Percentiles rank a stretch among this genome's conserved stretches.
Evolutionary conservation across 1,284 basidiomycete genomes (phyloP).

Genomic region (Pseudozyma thailandica): DNA sequence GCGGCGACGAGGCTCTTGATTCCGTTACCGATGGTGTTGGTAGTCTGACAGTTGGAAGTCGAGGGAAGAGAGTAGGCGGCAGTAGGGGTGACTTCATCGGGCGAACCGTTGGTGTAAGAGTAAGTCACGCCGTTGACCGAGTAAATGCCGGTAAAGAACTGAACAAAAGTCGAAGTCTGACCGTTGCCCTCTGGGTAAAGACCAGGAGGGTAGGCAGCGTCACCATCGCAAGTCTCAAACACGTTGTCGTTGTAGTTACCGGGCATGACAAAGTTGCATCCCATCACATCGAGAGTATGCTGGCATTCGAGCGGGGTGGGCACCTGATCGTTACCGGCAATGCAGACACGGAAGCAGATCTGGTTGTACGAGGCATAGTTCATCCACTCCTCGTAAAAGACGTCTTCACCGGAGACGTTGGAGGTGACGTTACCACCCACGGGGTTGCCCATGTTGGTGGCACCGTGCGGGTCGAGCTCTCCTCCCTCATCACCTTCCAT

Average conservation of each 20-base stretch:
- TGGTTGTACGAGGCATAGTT: conserved; percentile 65
- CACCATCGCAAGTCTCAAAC: conserved; percentile 67
- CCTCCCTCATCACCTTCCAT: conserved; percentile 60
- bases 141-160: conserved; percentile 61
- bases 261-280: conserved; percentile 69
- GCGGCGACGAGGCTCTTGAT: conserved; percentile 52
- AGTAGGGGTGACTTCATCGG: conserved; percentile 56
- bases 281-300: conserved; percentile 66
- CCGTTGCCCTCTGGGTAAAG: conserved; percentile 58
- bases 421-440: conserved; percentile 72
- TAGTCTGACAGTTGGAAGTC: conserved; percentile 57
- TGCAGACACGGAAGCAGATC: conserved; percentile 67
- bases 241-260: conserved; percentile 60
- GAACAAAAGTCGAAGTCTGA: conserved; percentile 62
- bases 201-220: conserved; percentile 67
- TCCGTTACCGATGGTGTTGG: conserved; percentile 57
- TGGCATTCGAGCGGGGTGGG: conserved; percentile 62
- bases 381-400: conserved; percentile 72
- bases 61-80: conserved; percentile 64
- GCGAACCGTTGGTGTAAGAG: conserved; percentile 63
- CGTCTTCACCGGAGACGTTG: conserved; percentile 71
- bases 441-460: conserved; percentile 70
- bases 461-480: conserved; percentile 68
- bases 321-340: conserved; percentile 56
- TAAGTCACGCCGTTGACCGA: conserved; percentile 38